These are phyloP conservation scores for Chlorella sp. DNA, from an alignment of 139 green algal genomes.

Conservation along the genomic window DNA sequence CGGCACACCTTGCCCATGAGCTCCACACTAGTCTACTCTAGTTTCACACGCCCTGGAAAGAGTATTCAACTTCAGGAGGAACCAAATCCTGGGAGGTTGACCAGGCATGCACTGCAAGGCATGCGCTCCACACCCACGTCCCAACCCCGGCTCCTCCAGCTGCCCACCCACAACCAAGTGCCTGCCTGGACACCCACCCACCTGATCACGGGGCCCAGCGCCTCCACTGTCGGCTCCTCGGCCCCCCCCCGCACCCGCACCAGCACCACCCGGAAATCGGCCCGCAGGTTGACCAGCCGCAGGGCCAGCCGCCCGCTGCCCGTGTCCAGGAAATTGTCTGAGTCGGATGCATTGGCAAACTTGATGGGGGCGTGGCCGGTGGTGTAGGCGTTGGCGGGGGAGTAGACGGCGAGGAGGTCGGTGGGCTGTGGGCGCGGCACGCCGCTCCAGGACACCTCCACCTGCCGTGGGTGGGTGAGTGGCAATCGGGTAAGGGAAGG, in stretches of 20 bases:
- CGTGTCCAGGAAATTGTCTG: not conserved
- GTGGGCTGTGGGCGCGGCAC: not conserved
- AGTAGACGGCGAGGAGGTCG: slow-evolving; percentile 27
- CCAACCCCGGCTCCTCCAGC: too few species aligned
- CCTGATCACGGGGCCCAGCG: slow-evolving; percentile 26
- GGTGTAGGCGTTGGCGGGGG: slow-evolving; percentile 3
- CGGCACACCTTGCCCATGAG: too few species aligned
- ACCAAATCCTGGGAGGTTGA: too few species aligned
- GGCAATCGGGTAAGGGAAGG: too few species aligned
- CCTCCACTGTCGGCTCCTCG: slow-evolving; percentile 39
- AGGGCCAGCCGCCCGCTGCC: slow-evolving; percentile 36
- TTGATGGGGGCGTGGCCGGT: slow-evolving; percentile 6
- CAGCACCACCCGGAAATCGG: slow-evolving; percentile 57
- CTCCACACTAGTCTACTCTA: too few species aligned
- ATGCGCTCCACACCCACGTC: too few species aligned
- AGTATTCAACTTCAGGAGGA: too few species aligned
- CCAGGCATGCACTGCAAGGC: too few species aligned
- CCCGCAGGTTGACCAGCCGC: slow-evolving; percentile 67
- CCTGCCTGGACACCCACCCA: not conserved
- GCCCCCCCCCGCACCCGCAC: slow-evolving; percentile 57
- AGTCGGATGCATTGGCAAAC: slow-evolving; percentile 6
- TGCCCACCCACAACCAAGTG: too few species aligned
- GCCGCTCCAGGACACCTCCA: not conserved
- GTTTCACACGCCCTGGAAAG: too few species aligned
- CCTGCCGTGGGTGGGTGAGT: not conserved